Percentiles rank a stretch among this genome's conserved stretches.
phyloP scores from a whole-genome alignment of 352 stramenopile species.

The Blastocystis sp. region DNA sequence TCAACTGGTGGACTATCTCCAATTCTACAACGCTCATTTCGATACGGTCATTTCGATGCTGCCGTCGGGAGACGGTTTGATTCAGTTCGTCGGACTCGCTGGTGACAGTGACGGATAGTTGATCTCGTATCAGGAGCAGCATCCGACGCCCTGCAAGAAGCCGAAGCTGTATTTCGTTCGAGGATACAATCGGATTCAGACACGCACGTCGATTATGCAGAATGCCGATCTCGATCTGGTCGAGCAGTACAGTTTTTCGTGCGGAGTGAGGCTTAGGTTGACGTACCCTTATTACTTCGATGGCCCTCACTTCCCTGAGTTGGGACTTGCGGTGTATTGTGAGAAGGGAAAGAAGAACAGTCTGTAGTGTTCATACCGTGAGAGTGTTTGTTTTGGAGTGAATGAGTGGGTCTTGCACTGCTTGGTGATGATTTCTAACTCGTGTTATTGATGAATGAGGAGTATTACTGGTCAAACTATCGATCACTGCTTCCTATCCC shows the following conservation, averaged over 20 bases:
- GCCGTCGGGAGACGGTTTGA: constrained; percentile 31
- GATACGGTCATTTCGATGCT: constrained; percentile 53
- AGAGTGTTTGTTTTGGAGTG: constrained; percentile 17
- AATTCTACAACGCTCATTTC: constrained; percentile 41
- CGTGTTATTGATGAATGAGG: too few relatives aligned
- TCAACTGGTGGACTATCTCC: constrained; percentile 17
- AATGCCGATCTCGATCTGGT: constrained; percentile 40
- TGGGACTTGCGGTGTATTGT: constrained; percentile 52
- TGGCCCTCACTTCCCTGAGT: constrained; percentile 50
- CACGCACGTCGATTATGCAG: constrained; percentile 21
- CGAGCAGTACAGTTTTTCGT: not conserved
- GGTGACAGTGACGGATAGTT: not conserved
- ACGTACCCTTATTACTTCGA: constrained; percentile 49
- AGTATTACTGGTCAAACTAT: too few relatives aligned
- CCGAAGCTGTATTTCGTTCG: constrained; percentile 42
- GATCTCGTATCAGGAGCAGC: constrained; percentile 24
- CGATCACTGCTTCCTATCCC: too few relatives aligned
- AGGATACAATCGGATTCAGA: constrained; percentile 41
- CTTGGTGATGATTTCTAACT: too few relatives aligned
- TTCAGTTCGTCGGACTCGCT: not conserved
- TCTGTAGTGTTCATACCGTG: not conserved
- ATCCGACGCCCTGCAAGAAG: constrained; percentile 22
- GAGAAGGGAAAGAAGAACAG: constrained; percentile 3
- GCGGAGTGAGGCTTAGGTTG: constrained; percentile 5
- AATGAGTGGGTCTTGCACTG: too few relatives aligned